Base-by-base conservation (phyloP, 208 protist species). In the Trypanosoma scelopori region DNA sequence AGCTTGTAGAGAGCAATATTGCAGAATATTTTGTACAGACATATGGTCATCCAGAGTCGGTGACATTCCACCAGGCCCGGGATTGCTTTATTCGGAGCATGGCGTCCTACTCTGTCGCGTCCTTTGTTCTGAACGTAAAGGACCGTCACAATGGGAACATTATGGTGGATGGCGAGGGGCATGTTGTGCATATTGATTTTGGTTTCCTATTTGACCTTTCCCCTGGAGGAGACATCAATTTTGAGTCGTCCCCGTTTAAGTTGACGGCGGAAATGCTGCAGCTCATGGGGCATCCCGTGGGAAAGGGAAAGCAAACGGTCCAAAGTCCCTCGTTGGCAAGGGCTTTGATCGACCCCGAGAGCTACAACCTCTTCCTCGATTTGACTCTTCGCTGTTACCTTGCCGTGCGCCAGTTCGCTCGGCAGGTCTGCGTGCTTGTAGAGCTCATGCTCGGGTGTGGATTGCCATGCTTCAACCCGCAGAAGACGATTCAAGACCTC, bases 121-220 rank as follows among this genome's bases (percentile, higher is more conserved):
- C 84, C 30, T 98, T 97, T 76, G 82, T 99, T 37, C 81, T 99
- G 20, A 95, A 97, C 74, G 87, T 98, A 67, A 98, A 98, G 71
- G 95, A 98, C 68, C 79, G 95, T 23, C 95, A 98, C 68, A 98
- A 98, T 68, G 95, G 94, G 39, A 98, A 98, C 81, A 97, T 98
- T 69, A 85, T 98, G 74, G 76, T 98, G 23, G 82, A 97, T 75
- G 49, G 65, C 48, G 70, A 94, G 9, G 97, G 97, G 45, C 82
- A 93, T 62, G 67, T 98, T n/a, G 78, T 98, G 35, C 97, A 99
- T 81, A 99, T 99, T 76, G 97, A 99, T 84, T 99, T 98, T 79
- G 97, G 97, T 42, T 99, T 98, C 75, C 88, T 99, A 32, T 95
- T 99, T 48, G 91, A 93, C 57, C 92, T 85, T 70, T 97, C 93